Evolutionary conservation across 2,329 filamentous ascomycete genomes (phyloP).

Genomic region (Niveomyces coronatus): DNA sequence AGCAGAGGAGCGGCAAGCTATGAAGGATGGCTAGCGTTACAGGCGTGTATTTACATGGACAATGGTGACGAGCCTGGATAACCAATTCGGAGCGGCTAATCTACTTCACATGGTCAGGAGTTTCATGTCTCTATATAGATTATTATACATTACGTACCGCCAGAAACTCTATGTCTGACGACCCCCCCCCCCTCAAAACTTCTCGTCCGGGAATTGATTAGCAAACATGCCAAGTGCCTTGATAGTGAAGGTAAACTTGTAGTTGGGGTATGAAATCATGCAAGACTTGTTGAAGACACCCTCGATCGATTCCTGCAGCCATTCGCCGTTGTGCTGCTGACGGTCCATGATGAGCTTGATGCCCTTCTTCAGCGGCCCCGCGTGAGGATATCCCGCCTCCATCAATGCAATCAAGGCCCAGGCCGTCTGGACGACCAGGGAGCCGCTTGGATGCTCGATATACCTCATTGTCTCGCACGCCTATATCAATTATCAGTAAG

Average conservation of each 20-base stretch:
- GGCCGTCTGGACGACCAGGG: conserved; percentile 87
- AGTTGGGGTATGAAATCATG: conserved; percentile 99
- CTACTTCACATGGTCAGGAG: background rate
- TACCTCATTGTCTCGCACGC: conserved; percentile 71
- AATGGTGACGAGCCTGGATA: background rate
- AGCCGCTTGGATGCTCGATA: conserved; percentile 60
- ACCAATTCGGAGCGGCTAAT: conserved; percentile 3
- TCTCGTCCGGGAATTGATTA: conserved; percentile 56
- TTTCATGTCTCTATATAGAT: background rate
- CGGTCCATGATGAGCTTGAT: conserved; percentile 73
- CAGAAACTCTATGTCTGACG: too few species aligned
- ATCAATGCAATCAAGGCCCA: conserved; percentile 80
- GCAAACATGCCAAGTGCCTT: conserved; percentile 90
- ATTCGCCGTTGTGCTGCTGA: conserved; percentile 84
- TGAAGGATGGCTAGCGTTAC: conserved; percentile 11
- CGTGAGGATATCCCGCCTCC: conserved; percentile 71
- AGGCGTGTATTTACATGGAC: background rate
- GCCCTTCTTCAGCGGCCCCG: conserved; percentile 60
- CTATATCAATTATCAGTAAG: conserved; percentile 25
- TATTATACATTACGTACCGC: too few species aligned
- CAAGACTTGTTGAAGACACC: conserved; percentile 98
- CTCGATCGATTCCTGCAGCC: conserved; percentile 91
- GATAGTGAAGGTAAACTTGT: conserved; percentile 93
- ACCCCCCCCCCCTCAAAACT: conserved; percentile 29
- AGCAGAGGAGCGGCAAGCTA: conserved; percentile 41